Evolutionary conservation across 1,284 basidiomycete genomes (phyloP).

Genomic region (Butyriboletus regius): DNA sequence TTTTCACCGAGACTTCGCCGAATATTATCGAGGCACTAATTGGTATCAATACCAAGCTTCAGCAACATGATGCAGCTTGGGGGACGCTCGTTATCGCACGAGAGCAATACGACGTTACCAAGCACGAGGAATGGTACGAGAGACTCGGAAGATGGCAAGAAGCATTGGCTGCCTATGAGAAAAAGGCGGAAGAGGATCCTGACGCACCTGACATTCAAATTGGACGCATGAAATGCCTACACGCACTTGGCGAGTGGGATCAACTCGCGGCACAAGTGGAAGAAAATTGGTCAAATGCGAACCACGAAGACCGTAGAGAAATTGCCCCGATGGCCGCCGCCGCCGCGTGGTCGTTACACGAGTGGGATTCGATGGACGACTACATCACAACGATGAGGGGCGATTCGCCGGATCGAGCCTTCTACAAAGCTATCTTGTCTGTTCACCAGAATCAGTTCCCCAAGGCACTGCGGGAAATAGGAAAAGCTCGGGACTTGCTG

Average conservation of each 20-base stretch:
- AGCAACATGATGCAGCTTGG: constrained; percentile 95
- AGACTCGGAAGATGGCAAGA: constrained; percentile 95
- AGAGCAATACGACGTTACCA: constrained; percentile 76
- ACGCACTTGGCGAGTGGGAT: constrained; percentile 98
- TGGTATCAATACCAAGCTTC: constrained; percentile 93
- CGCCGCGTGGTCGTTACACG: constrained; percentile 91
- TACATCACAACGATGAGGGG: constrained; percentile 91
- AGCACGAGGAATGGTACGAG: constrained; percentile 97
- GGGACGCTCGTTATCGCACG: constrained; percentile 85
- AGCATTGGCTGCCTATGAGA: constrained; percentile 81
- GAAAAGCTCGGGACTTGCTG: constrained; percentile 87
- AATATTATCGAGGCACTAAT: constrained; percentile 92
- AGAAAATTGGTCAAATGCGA: constrained; percentile 80
- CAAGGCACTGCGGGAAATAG: constrained; percentile 84
- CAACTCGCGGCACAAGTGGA: constrained; percentile 81
- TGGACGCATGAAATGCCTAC: constrained; percentile 92
- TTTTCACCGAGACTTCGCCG: constrained; percentile 83
- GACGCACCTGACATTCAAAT: constrained; percentile 67
- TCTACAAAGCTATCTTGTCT: constrained; percentile 91
- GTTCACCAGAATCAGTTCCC: constrained; percentile 95
- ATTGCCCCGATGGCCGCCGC: constrained; percentile 97
- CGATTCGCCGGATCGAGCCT: constrained; percentile 90
- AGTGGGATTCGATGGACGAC: constrained; percentile 98
- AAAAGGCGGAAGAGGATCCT: constrained; percentile 65
- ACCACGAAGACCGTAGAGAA: constrained; percentile 77